Conservation (phyloP, 495 filamentous ascomycete genomes). For the Collariella sp. region DNA sequence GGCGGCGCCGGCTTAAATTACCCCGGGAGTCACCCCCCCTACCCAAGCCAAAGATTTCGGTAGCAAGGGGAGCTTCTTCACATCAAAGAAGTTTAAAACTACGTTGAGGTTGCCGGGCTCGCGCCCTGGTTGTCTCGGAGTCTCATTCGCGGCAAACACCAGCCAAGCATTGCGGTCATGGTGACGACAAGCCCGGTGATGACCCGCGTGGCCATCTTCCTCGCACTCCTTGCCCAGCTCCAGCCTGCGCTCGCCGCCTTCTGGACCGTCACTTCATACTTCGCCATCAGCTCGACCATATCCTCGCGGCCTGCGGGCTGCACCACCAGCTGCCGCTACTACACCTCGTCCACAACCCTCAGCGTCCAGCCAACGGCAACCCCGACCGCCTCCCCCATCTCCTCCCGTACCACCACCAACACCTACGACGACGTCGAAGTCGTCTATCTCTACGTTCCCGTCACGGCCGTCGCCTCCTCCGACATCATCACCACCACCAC, state of each 20-base stretch:
- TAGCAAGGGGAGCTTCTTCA: too few species aligned
- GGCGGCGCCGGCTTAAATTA: too few species aligned
- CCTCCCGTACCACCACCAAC: conserved; percentile 24
- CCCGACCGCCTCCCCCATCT: conserved; percentile 26
- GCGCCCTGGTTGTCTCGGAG: not conserved
- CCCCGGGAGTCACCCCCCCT: not conserved
- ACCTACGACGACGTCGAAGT: conserved; percentile 23
- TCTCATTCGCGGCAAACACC: not conserved
- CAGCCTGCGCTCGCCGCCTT: conserved; percentile 1
- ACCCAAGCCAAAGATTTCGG: not conserved
- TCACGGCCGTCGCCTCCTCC: conserved; percentile 16
- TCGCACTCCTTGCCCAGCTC: not conserved
- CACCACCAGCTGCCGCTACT: not conserved
- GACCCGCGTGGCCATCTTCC: conserved; percentile 1
- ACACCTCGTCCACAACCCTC: conserved; percentile 10
- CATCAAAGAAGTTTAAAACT: not conserved
- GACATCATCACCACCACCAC: conserved; percentile 10
- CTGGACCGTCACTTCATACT: conserved; percentile 2
- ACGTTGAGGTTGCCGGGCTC: not conserved
- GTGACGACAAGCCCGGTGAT: not conserved
- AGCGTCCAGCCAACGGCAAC: conserved; percentile 20
- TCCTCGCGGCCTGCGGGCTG: too few species aligned
- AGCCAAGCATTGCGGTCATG: not conserved
- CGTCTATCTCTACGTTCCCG: conserved; percentile 30
- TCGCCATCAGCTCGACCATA: not conserved